phyloP scores from a whole-genome alignment of 2,329 filamentous ascomycete genomes.

The Hypoxylon sp. region DNA sequence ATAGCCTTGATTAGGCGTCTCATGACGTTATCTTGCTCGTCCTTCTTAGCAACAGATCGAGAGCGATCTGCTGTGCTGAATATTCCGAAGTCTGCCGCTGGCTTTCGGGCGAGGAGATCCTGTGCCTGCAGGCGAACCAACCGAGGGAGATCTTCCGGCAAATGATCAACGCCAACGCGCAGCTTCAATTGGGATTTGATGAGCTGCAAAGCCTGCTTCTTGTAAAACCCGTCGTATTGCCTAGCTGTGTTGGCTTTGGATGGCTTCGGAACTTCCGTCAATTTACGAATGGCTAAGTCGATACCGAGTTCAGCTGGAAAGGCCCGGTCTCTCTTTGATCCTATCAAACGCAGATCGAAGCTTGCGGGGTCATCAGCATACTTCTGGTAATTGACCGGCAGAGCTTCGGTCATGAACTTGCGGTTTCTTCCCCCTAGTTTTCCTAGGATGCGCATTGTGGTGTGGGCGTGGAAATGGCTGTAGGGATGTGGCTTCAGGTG shows the following conservation, averaged over 20 bases:
- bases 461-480: conserved; percentile 97
- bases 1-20: conserved; percentile 91
- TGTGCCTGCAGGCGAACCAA: conserved; percentile 90
- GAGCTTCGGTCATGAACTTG: conserved; percentile 92
- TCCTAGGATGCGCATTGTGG: conserved; percentile 95
- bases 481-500: conserved; percentile 95
- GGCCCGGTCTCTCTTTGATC: conserved; percentile 88
- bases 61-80: conserved; percentile 84
- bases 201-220: conserved; percentile 90
- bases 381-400: conserved; percentile 84
- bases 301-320: conserved; percentile 90
- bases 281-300: conserved; percentile 88
- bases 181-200: conserved; percentile 92
- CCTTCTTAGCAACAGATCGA: conserved; percentile 88
- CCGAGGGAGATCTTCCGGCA: conserved; percentile 90
- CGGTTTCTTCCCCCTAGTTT: conserved; percentile 96
- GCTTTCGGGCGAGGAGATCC: conserved; percentile 81
- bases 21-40: conserved; percentile 83
- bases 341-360: conserved; percentile 89
- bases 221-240: conserved; percentile 85
- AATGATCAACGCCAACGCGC: conserved; percentile 85
- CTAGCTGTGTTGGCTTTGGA: conserved; percentile 66
- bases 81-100: conserved; percentile 77
- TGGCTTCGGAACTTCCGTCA: conserved; percentile 83
- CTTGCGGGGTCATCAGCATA: conserved; percentile 91